These are phyloP conservation scores for Mimosa bimucronata DNA, from an alignment of 306 rosid genomes.

Conservation along the genomic window DNA sequence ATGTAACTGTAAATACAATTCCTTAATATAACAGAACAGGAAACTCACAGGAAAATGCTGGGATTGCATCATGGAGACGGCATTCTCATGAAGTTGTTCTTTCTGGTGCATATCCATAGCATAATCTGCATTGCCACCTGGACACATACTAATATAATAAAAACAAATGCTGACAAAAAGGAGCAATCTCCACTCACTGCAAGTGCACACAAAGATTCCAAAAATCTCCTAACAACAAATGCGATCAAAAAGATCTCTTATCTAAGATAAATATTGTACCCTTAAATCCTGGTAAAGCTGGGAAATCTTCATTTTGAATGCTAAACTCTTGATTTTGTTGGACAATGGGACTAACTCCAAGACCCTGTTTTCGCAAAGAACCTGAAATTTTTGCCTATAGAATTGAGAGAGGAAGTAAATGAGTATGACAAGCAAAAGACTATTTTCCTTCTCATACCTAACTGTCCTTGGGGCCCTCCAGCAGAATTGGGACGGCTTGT, in stretches of 20 bases:
- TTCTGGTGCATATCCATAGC: constrained; percentile 96
- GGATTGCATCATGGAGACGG: constrained; percentile 91
- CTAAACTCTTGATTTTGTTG: constrained; percentile 99
- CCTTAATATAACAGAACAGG: constrained; percentile 21
- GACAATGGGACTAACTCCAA: constrained; percentile 89
- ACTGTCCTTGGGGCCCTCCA: constrained; percentile 97
- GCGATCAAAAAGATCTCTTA: not conserved
- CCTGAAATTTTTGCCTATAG: constrained; percentile 59
- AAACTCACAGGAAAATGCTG: constrained; percentile 90
- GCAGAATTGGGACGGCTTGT: constrained; percentile 96
- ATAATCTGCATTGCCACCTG: constrained; percentile 89
- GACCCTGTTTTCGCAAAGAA: constrained; percentile 94
- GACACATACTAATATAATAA: constrained; percentile 35
- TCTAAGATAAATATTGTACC: constrained; percentile 54
- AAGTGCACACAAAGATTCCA: not conserved
- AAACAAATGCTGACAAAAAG: constrained; percentile 17
- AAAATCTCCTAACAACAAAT: constrained; percentile 17
- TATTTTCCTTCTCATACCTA: constrained; percentile 58
- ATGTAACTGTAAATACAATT: constrained; percentile 13
- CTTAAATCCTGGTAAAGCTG: constrained; percentile 96
- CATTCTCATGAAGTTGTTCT: constrained; percentile 92
- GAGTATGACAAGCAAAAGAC: constrained; percentile 28
- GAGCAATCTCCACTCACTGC: constrained; percentile 21
- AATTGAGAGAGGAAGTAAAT: constrained; percentile 28
- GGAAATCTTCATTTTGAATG: constrained; percentile 97